These are phyloP conservation scores for Leptographium flavum DNA, from an alignment of 2,329 filamentous ascomycete genomes.

Conservation along the genomic window DNA sequence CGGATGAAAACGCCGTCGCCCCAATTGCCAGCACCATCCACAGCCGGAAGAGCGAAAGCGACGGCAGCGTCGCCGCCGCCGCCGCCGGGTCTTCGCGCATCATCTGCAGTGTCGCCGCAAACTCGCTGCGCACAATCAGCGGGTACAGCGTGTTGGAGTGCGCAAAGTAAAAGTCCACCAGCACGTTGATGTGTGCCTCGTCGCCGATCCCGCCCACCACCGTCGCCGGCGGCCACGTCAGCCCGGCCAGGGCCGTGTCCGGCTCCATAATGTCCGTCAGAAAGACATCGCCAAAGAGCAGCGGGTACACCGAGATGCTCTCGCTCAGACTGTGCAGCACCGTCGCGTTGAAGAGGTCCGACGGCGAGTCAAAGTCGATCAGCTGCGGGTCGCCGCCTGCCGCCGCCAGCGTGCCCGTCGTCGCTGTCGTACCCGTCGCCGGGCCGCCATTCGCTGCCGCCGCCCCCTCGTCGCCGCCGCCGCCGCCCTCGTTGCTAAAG, in stretches of 20 bases:
- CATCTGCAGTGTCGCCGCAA: slow-evolving; percentile 18
- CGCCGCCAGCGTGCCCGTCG: too few relatives aligned
- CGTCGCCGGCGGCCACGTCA: slow-evolving; percentile 7
- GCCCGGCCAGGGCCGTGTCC: background rate
- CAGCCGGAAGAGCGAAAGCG: slow-evolving; percentile 24
- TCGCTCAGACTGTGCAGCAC: slow-evolving; percentile 13
- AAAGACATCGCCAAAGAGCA: slow-evolving; percentile 17
- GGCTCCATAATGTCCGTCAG: slow-evolving; percentile 13
- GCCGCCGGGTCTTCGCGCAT: slow-evolving; percentile 18
- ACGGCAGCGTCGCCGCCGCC: slow-evolving; percentile 15
- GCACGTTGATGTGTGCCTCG: slow-evolving; percentile 15
- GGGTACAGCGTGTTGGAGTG: slow-evolving; percentile 32
- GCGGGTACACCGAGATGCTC: slow-evolving; percentile 15
- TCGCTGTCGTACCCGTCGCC: background rate
- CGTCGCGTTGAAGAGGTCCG: slow-evolving; percentile 13
- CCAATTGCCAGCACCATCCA: slow-evolving; percentile 35
- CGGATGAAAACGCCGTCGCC: slow-evolving; percentile 27
- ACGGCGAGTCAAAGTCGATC: slow-evolving; percentile 14
- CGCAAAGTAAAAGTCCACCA: slow-evolving; percentile 29
- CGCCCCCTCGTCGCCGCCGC: too few relatives aligned
- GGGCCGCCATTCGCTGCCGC: too few relatives aligned
- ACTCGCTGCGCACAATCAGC: slow-evolving; percentile 21
- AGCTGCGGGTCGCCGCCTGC: slow-evolving; percentile 9
- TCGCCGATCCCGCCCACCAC: slow-evolving; percentile 5
- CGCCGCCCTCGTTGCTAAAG: slow-evolving; percentile 13